A percentile compares a stretch with the other conserved stretches of the same genome.
Conservation (phyloP, 495 filamentous ascomycete species). For the Penicillium alfredii region DNA sequence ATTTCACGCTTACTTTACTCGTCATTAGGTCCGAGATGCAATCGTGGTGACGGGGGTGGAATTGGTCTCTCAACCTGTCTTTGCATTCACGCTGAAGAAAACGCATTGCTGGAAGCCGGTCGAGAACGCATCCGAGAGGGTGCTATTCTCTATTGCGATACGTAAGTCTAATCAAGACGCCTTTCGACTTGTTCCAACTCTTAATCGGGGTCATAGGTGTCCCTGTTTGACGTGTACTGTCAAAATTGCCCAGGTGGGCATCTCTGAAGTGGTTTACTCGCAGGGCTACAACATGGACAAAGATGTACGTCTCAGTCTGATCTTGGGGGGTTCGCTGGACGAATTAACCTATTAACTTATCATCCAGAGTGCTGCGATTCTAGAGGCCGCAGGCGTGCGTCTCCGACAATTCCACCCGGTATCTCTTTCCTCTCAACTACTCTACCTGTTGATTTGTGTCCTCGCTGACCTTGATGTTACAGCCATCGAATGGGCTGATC, state of each 20-base stretch:
- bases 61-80: constrained; percentile 75
- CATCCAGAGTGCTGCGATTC: constrained; percentile 65
- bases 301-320: constrained; percentile 43
- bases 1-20: not conserved
- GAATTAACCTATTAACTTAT: too few relatives aligned
- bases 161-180: constrained; percentile 36
- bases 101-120: constrained; percentile 89
- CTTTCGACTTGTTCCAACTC: constrained; percentile 1
- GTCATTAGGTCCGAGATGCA: constrained; percentile 72
- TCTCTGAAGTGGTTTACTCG: constrained; percentile 89
- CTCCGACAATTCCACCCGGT: constrained; percentile 80
- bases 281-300: constrained; percentile 91
- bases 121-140: constrained; percentile 78
- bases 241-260: constrained; percentile 94
- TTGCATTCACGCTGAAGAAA: constrained; percentile 96
- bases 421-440: constrained; percentile 21
- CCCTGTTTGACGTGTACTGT: constrained; percentile 98
- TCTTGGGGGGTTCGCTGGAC: too few relatives aligned
- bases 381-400: constrained; percentile 66
- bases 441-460: not conserved
- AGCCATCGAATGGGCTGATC: constrained; percentile 47
- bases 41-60: constrained; percentile 63
- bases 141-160: constrained; percentile 87
- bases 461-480: constrained; percentile 7
- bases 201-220: constrained; percentile 45